Evolutionary conservation across 2,329 filamentous ascomycete species (phyloP).

Genomic region (Chaetomiaceae sp.): DNA sequence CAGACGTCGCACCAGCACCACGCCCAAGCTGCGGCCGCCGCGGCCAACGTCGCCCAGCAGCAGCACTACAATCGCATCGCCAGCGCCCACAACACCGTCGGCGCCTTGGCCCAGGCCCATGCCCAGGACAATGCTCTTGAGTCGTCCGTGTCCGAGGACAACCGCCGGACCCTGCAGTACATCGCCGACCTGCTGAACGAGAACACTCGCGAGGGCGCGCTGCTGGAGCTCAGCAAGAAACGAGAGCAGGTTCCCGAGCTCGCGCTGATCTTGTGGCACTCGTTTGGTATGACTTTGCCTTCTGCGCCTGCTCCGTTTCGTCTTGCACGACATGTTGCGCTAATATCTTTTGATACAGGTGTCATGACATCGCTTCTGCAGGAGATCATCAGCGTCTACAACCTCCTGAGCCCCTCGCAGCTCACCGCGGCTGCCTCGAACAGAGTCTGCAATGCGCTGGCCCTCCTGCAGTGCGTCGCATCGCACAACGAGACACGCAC

Average conservation of each 20-base stretch:
- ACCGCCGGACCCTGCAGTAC: constrained; percentile 85
- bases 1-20: constrained; percentile 57
- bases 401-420: constrained; percentile 91
- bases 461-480: constrained; percentile 91
- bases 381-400: constrained; percentile 98
- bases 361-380: constrained; percentile 97
- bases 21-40: constrained; percentile 47
- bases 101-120: constrained; percentile 42
- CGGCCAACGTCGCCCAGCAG: constrained; percentile 48
- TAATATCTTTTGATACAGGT: constrained; percentile 48
- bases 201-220: constrained; percentile 78
- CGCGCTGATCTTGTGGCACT: constrained; percentile 95
- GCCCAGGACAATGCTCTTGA: constrained; percentile 56
- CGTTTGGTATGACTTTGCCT: constrained; percentile 67
- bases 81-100: constrained; percentile 53
- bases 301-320: neutral
- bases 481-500: constrained; percentile 95
- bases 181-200: constrained; percentile 89
- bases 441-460: constrained; percentile 93
- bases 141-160: constrained; percentile 74
- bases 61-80: constrained; percentile 71
- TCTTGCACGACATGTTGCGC: constrained; percentile 8
- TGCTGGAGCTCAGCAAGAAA: constrained; percentile 97
- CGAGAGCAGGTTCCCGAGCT: constrained; percentile 95
- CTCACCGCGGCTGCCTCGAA: constrained; percentile 97